Base-by-base conservation (phyloP, 1,284 basidiomycete genomes). In the Ganoderma lingzhi region DNA sequence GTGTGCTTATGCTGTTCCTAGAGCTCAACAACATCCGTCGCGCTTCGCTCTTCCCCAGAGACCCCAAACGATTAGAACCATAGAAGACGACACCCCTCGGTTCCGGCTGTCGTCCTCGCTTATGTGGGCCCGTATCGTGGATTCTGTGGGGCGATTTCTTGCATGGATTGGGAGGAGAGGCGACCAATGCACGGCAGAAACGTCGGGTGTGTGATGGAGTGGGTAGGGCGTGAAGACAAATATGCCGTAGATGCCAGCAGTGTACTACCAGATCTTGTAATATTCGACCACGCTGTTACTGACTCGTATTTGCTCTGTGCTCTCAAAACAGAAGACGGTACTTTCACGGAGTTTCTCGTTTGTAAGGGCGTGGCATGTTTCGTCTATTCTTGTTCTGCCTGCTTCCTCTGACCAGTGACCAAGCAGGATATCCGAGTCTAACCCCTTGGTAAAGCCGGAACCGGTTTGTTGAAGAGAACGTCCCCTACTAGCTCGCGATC, bases 11-110 rank as follows among this genome's bases (percentile, higher is more conserved):
- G 96, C 84, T 98, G 73, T 98, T 96, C 87, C 84, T 97, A 80
- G 96, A 96, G 83, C 86, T 98, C 73, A 95, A 94, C 84, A 99
- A 99, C 86, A 98, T 99, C 78, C 89, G 97, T 69, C 87, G 96
- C 64, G 96, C 96, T 30, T 95, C 93, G 62, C 82, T 99, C 79
- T 99, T 99, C 92, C 98, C 98, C 35, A 90, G 96, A 78, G 96
- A 97, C 84, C 96, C 96, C 70, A 94, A 93, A 82, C 86, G 92
- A 69, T 82, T 94, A 70, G 92, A 93, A 74, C 92, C 92, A 62
- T 93, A 81, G 82, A 45, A 89, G 28, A 41, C 23, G 39, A 10
- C 56, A 39, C 19, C 56, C 28, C 32, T 63, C 61, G 51, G 39
- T 28, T 45, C 44, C 23, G 56, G 32, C 14, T 6, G 56, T 39